Evolutionary conservation across 306 rosid species (phyloP).

Genomic region (Quercus dentata): DNA sequence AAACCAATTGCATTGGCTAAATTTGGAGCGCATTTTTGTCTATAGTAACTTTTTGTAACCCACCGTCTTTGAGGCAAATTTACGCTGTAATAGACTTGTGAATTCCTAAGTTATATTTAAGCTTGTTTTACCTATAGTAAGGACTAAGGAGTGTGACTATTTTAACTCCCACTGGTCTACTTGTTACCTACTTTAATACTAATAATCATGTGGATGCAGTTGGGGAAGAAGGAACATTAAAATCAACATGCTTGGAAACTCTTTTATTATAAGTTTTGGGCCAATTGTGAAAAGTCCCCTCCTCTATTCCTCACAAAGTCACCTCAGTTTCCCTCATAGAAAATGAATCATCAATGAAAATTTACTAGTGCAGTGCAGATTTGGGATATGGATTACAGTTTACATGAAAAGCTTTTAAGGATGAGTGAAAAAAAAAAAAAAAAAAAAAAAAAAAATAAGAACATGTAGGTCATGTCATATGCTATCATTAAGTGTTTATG

Average conservation of each 20-base stretch:
- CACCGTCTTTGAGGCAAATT: too few relatives aligned
- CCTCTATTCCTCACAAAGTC: slow-evolving; percentile 2
- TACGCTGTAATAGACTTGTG: too few relatives aligned
- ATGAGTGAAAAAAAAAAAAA: slow-evolving; percentile 5
- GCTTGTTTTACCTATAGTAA: too few relatives aligned
- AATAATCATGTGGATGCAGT: slow-evolving; percentile 46
- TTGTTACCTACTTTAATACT: slow-evolving; percentile 25
- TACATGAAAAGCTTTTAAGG: background rate
- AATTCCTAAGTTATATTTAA: too few relatives aligned
- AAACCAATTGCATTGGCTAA: too few relatives aligned
- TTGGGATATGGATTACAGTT: too few relatives aligned
- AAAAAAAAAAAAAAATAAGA: slow-evolving; percentile 4
- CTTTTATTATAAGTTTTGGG: slow-evolving; percentile 22
- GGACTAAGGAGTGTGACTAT: slow-evolving; percentile 18
- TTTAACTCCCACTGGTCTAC: slow-evolving; percentile 12
- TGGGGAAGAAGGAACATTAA: slow-evolving; percentile 38
- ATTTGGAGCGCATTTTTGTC: too few relatives aligned
- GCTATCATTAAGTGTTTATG: slow-evolving; percentile 4
- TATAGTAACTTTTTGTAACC: too few relatives aligned
- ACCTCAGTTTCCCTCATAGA: background rate
- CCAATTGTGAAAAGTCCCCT: slow-evolving; percentile 3
- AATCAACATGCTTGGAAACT: slow-evolving; percentile 15
- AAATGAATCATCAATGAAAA: background rate
- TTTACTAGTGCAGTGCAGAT: too few relatives aligned
- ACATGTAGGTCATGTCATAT: background rate